These are phyloP conservation scores for Rhizoclosmatium sp. DNA, from an alignment of 192 early-diverging fungal genomes.

Conservation along the genomic window DNA sequence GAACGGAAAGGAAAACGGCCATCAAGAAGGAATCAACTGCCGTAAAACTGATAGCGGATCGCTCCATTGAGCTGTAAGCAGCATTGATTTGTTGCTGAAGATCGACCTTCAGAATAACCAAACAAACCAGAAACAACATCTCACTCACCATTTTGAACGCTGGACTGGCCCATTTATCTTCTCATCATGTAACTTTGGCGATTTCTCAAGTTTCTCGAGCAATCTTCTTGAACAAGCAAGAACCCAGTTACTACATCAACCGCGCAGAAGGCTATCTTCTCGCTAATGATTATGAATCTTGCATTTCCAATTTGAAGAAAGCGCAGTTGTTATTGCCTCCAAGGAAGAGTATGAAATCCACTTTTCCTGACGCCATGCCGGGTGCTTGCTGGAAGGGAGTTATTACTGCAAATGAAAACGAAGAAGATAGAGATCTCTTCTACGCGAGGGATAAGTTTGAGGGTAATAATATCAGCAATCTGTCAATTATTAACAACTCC, in stretches of 20 bases:
- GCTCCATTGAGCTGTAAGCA: background rate
- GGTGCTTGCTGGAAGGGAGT: background rate
- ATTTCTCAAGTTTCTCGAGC: slow-evolving; percentile 47
- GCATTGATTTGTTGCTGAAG: background rate
- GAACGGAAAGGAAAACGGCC: background rate
- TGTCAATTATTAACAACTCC: background rate
- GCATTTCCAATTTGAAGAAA: slow-evolving; percentile 48
- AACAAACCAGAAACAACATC: slow-evolving; percentile 16
- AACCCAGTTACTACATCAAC: slow-evolving; percentile 52
- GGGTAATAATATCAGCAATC: background rate
- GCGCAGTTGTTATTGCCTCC: slow-evolving; percentile 10
- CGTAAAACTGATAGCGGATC: background rate
- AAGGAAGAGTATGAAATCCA: background rate
- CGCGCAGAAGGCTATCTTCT: slow-evolving; percentile 51
- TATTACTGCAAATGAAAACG: background rate
- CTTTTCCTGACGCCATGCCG: background rate
- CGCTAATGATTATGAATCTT: slow-evolving; percentile 45
- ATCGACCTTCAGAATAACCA: too few species aligned
- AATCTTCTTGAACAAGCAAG: slow-evolving; percentile 47
- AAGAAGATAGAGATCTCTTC: slow-evolving; percentile 20
- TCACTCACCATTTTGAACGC: background rate
- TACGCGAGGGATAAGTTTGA: slow-evolving; percentile 14
- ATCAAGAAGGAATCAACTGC: slow-evolving; percentile 3
- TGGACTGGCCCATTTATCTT: background rate
- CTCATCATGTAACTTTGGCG: slow-evolving; percentile 26